These are phyloP conservation scores for Rhodotorula sp. DNA, from an alignment of 1,284 basidiomycete species.

Conservation along the genomic window DNA sequence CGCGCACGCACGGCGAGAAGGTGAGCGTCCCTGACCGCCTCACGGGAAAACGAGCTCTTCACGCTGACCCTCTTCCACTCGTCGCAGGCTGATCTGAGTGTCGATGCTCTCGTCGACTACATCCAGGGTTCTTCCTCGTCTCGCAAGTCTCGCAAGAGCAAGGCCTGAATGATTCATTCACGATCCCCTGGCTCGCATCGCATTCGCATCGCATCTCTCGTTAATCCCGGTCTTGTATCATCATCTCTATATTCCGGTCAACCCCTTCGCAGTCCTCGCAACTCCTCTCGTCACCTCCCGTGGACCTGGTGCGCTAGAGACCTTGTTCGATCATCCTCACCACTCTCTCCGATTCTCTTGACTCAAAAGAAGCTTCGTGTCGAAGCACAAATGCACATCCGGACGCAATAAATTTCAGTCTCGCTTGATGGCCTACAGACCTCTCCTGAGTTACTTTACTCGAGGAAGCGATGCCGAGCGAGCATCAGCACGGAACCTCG, in stretches of 20 bases:
- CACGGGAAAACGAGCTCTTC: background rate
- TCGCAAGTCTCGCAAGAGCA: slow-evolving; percentile 16
- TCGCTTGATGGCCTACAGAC: too few relatives aligned
- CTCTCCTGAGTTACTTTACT: too few relatives aligned
- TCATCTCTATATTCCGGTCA: background rate
- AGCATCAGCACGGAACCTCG: too few relatives aligned
- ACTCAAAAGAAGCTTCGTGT: too few relatives aligned
- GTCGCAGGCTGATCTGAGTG: slow-evolving; percentile 45
- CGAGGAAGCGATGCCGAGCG: too few relatives aligned
- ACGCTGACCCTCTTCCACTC: background rate
- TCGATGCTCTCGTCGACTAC: slow-evolving; percentile 53
- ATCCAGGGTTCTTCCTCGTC: slow-evolving; percentile 41
- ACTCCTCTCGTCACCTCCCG: too few relatives aligned
- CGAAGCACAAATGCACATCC: too few relatives aligned
- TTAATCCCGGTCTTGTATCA: background rate
- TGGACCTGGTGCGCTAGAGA: too few relatives aligned
- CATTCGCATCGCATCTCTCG: background rate
- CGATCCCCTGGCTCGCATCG: background rate
- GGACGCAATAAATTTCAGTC: too few relatives aligned
- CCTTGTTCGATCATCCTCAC: too few relatives aligned
- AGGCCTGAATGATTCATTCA: background rate
- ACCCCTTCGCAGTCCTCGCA: too few relatives aligned
- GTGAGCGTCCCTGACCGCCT: background rate
- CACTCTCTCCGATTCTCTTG: too few relatives aligned
- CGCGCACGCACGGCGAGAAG: slow-evolving; percentile 45